phyloP scores from a whole-genome alignment of 805 yeast species.

The Candida nitratophila region DNA sequence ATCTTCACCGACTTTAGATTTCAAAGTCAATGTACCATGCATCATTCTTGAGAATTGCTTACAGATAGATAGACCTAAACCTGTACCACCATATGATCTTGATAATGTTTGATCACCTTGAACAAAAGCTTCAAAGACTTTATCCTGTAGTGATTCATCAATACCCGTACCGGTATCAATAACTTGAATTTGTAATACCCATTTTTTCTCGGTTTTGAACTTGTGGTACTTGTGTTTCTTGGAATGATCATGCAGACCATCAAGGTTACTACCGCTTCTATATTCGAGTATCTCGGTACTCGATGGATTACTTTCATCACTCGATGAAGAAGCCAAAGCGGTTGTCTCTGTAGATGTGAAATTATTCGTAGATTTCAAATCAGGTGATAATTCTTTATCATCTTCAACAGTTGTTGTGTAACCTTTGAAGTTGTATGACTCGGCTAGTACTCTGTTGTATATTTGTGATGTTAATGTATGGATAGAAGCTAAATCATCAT shows the following conservation, averaged over 20 bases:
- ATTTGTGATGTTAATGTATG: background rate
- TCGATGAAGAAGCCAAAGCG: background rate
- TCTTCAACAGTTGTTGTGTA: background rate
- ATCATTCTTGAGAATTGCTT: constrained; percentile 78
- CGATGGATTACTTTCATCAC: background rate
- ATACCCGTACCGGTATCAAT: constrained; percentile 94
- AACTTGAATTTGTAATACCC: constrained; percentile 68
- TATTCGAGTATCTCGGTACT: background rate
- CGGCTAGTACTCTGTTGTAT: background rate
- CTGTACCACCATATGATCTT: constrained; percentile 92
- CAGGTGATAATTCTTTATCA: background rate
- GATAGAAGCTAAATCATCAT: background rate
- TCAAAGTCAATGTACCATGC: constrained; percentile 74
- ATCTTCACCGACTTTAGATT: constrained; percentile 59
- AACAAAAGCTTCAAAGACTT: constrained; percentile 92
- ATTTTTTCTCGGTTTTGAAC: constrained; percentile 30
- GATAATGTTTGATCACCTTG: constrained; percentile 95
- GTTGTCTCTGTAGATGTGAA: background rate
- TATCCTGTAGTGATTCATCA: constrained; percentile 69
- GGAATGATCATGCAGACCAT: background rate
- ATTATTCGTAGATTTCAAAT: no score
- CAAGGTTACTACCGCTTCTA: constrained; percentile 3
- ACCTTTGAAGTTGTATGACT: constrained; percentile 1
- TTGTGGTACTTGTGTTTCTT: constrained; percentile 6
- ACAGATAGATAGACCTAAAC: constrained; percentile 44